A percentile compares a stretch with the other conserved stretches of the same genome.
Conservation (phyloP, 768 basidiomycete genomes). For the Mrakia frigida region DNA sequence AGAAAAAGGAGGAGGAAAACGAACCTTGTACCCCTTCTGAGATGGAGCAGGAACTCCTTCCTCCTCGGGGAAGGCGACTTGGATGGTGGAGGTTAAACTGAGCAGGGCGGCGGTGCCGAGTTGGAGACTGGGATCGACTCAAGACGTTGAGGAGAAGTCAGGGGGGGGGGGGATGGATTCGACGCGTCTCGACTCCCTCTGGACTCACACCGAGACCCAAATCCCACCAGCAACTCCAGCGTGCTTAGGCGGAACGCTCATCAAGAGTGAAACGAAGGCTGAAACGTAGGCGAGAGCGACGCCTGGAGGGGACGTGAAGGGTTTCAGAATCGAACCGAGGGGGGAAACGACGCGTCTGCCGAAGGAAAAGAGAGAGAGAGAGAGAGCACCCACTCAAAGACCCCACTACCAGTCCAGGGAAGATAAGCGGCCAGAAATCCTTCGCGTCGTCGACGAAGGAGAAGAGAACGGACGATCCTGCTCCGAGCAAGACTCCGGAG, state of each 20-base stretch:
- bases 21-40: not conserved
- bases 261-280: not conserved
- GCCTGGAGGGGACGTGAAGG: not conserved
- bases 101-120: slow-evolving; percentile 2
- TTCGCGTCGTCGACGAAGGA: not conserved
- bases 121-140: not conserved
- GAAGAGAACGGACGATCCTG: not conserved
- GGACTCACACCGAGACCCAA: too few relatives aligned
- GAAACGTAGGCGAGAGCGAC: not conserved
- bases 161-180: too few relatives aligned
- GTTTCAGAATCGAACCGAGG: not conserved
- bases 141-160: not conserved
- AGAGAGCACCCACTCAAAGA: not conserved
- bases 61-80: not conserved
- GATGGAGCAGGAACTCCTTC: not conserved
- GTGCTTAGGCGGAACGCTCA: not conserved
- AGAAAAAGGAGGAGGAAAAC: not conserved
- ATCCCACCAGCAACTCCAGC: not conserved
- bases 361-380: not conserved
- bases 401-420: not conserved
- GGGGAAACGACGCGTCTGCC: too few relatives aligned
- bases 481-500: not conserved
- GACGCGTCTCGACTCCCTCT: too few relatives aligned
- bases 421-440: slow-evolving; percentile 12
- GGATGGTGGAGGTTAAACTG: not conserved